These are phyloP conservation scores for Coleophoma crateriformis DNA, from an alignment of 2,329 filamentous ascomycete species.

Conservation along the genomic window DNA sequence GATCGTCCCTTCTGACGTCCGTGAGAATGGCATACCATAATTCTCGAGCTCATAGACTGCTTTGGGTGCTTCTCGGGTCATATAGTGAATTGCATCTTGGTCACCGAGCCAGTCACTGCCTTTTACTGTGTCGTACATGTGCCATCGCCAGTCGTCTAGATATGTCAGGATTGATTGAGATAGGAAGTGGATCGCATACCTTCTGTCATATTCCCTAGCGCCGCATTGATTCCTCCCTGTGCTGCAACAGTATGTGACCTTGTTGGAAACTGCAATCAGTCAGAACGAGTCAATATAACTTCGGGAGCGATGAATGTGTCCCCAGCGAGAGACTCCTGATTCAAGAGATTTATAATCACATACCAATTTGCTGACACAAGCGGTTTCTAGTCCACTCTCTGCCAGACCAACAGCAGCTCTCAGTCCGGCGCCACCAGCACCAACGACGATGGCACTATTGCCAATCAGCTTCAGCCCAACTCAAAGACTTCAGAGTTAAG, in stretches of 20 bases:
- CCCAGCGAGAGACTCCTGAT: not conserved
- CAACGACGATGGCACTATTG: constrained; percentile 27
- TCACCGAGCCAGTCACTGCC: constrained; percentile 54
- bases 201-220: constrained; percentile 37
- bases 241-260: constrained; percentile 62
- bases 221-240: constrained; percentile 59
- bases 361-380: constrained; percentile 54
- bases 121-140: constrained; percentile 56
- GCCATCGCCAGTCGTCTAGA: constrained; percentile 52
- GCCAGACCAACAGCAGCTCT: constrained; percentile 59
- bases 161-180: constrained; percentile 28
- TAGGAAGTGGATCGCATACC: constrained; percentile 24
- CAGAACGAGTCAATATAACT: not conserved
- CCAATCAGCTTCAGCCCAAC: not conserved
- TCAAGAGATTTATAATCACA: not conserved
- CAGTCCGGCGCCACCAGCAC: constrained; percentile 57
- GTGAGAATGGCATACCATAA: constrained; percentile 49
- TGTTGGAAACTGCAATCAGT: constrained; percentile 44
- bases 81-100: constrained; percentile 55
- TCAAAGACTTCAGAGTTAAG: no score
- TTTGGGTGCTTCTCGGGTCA: constrained; percentile 48
- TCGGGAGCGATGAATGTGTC: not conserved
- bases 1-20: constrained; percentile 37
- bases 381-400: constrained; percentile 59
- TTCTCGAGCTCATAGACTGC: constrained; percentile 50